A percentile compares a stretch with the other conserved stretches of the same genome.
phyloP scores from a whole-genome alignment of 352 stramenopile species.

The Globisporangium uncinulatum region DNA sequence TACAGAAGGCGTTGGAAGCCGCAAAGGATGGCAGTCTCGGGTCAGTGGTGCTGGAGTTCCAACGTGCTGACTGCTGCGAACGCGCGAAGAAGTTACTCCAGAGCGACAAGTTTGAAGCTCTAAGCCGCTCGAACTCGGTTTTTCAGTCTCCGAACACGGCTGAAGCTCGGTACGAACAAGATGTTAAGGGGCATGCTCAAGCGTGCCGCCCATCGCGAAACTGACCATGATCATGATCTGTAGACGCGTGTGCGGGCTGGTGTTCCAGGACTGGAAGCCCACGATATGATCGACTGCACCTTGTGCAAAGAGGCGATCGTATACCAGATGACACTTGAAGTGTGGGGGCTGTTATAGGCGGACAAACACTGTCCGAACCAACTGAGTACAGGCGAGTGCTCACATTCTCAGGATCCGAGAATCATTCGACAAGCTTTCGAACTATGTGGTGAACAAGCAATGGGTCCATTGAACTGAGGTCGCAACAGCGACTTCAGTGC shows the following conservation, averaged over 20 bases:
- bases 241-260: constrained; percentile 31
- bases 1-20: constrained; percentile 28
- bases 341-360: too few relatives aligned
- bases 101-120: constrained; percentile 15
- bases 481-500: too few relatives aligned
- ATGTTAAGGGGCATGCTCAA: background rate
- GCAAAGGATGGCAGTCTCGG: constrained; percentile 19
- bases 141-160: constrained; percentile 25
- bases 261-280: constrained; percentile 55
- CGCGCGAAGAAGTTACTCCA: constrained; percentile 20
- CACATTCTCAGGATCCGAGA: too few relatives aligned
- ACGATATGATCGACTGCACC: constrained; percentile 19
- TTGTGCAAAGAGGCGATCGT: background rate
- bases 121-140: constrained; percentile 11
- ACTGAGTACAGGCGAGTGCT: too few relatives aligned
- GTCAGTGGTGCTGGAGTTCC: constrained; percentile 60
- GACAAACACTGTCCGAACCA: too few relatives aligned
- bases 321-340: too few relatives aligned
- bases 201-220: background rate
- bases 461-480: too few relatives aligned
- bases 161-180: constrained; percentile 21
- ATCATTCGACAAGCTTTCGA: too few relatives aligned
- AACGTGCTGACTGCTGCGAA: constrained; percentile 20
- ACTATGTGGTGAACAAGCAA: too few relatives aligned
- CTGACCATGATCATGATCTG: background rate